Conservation (phyloP, 2,329 filamentous ascomycete genomes). For the Ceratocystis diversiconidia region DNA sequence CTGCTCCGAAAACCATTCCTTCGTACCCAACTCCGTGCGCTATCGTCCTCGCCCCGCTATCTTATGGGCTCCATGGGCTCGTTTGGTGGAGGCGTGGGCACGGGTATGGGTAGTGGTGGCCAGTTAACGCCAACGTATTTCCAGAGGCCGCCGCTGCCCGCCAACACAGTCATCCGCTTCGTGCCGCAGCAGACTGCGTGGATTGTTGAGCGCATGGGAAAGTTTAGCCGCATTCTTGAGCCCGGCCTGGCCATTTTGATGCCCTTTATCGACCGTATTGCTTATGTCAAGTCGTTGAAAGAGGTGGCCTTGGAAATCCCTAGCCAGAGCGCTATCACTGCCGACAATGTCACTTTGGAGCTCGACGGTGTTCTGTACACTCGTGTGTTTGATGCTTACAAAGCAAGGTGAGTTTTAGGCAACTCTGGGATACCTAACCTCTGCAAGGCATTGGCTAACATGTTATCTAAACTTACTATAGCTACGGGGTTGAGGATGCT, state of each 20-base stretch:
- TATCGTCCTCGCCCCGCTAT: constrained; percentile 23
- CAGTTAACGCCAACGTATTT: constrained; percentile 61
- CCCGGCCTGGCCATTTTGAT: constrained; percentile 80
- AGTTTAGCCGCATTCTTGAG: constrained; percentile 84
- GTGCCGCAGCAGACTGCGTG: constrained; percentile 99
- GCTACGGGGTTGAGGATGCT: constrained; percentile 95
- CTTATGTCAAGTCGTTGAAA: constrained; percentile 96
- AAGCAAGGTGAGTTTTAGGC: constrained; percentile 57
- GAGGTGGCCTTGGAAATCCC: constrained; percentile 94
- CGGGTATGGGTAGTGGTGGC: constrained; percentile 20
- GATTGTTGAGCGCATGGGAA: constrained; percentile 99
- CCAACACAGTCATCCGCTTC: constrained; percentile 90
- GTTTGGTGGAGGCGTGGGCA: constrained; percentile 14
- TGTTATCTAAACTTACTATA: constrained; percentile 27
- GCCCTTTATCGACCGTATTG: constrained; percentile 86
- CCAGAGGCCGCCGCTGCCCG: constrained; percentile 58
- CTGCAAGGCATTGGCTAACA: neutral
- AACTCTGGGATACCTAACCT: neutral
- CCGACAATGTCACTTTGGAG: constrained; percentile 94
- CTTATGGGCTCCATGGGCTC: constrained; percentile 26
- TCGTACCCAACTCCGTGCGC: constrained; percentile 11
- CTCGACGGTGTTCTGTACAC: constrained; percentile 93
- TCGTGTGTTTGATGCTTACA: constrained; percentile 93
- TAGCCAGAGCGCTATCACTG: constrained; percentile 92
- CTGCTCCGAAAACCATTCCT: constrained; percentile 1